Base-by-base conservation (phyloP, 768 basidiomycete species). In the Boletellus ananiceps region DNA sequence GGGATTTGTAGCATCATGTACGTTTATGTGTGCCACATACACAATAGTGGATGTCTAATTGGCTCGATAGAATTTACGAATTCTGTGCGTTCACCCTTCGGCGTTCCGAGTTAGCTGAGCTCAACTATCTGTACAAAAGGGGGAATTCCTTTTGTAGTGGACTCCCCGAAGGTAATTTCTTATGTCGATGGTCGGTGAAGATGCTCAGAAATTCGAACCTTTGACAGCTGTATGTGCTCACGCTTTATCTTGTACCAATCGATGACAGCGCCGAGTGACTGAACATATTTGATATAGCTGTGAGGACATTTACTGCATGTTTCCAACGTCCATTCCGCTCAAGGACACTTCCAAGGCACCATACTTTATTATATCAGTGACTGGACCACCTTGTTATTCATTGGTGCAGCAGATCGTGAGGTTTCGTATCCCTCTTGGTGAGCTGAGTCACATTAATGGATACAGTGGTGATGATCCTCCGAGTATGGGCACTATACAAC, bases 391-490 rank as follows among this genome's bases (percentile, higher is more conserved):
- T 27, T 18, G 2, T 11, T 47, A 16, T 47, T 47, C n/a, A 4
- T 33, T 8, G 29, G 14, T 4, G 29, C 31, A 6, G 46, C 46
- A 8, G 46, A 47, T 4, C 11, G 46, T 47, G 18, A 32, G 46
- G 21, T 47, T 38, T 29, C 11, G 3, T 15, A 13, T 13, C 18
- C 35, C 16, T 13, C 8, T 7, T 1, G 4, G 16, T 8, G 36
- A 27, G 8, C 15, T 38, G 36, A 15, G 8, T 29, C 9, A 31
- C 45, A 38, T 27, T 38, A 7, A 11, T 14, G 7, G 16, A 29
- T 19, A 12, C 29, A 46, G 45, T 31, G 45, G 45, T 36, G 14
- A 46, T 39, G 46, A 38, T 46, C 9, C 46, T 46, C 37, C 37
- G 46, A 3, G 46, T 46, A 5, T 32, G 29, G 37, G 37, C 37